Base-by-base conservation (phyloP, 306 rosid species). In the Lupinus albus region DNA sequence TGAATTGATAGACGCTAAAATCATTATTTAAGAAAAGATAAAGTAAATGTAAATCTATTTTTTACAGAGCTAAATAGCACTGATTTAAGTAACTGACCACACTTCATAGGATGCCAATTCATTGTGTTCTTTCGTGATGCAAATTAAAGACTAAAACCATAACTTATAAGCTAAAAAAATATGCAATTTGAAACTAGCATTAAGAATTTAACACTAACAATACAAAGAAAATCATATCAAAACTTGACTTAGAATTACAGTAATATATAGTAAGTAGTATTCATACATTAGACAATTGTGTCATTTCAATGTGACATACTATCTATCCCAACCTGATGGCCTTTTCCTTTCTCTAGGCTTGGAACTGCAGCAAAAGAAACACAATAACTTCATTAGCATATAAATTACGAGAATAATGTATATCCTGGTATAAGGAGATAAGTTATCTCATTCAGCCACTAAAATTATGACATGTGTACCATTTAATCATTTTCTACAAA, bases 301-400 rank as follows among this genome's bases (percentile, higher is more conserved):
- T 18, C 52, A 11, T 65, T 65, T 63, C 67, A 74, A 70, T 45
- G 35, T 59, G 74, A 58, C 39, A 41, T 18, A 75, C 78, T 76
- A 92, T 42, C 85, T 80, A 72, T 92, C 98, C 98, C 96, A 92
- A 56, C 98, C 96, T 12, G 98, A 87, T 53, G 89, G 83, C 74
- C 98, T 81, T 65, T 89, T 74, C 84, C 98, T 88, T 77, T 92
- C 96, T 80, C 86, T 78, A 6, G 91, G 84, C 76, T 78, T 80
- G 44, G 95, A 84, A 67, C 88, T 87, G 95, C 89, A 76, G 78
- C 53, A 54, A 28, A 65, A 62, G 69, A 46, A 73, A 67, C 18
- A 68, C 53, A 61, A 50, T 1, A 81, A 71, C 66, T 74, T 51
- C 14, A 80, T 85, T 77, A 85, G 64, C 79, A 49, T 14, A 35